Evolutionary conservation across 331 rosid species (phyloP).

Genomic region (Stylosanthes scabra): DNA sequence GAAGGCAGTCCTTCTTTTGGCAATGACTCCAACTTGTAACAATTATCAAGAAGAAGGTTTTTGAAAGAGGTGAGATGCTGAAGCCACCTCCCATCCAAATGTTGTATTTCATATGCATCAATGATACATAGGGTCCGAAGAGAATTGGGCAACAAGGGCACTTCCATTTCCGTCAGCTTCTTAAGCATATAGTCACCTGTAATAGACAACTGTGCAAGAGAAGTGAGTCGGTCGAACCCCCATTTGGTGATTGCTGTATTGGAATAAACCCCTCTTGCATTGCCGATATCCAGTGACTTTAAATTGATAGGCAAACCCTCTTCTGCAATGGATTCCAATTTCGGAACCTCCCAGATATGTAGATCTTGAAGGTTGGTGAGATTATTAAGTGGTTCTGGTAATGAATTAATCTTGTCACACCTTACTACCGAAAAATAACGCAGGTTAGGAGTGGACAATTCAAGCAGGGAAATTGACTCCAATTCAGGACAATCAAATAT

Average conservation of each 20-base stretch:
- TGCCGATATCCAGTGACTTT: background rate
- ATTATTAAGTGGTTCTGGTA: constrained; percentile 12
- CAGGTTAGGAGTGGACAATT: constrained; percentile 28
- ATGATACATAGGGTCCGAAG: accelerated
- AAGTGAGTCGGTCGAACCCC: constrained; percentile 16
- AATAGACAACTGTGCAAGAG: background rate
- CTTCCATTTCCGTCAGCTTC: background rate
- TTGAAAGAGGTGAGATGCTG: constrained; percentile 21
- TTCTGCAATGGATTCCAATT: constrained; percentile 1
- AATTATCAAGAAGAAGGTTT: accelerated
- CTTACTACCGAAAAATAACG: too few species aligned
- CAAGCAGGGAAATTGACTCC: constrained; percentile 8
- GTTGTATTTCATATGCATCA: background rate
- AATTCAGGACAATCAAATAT: background rate
- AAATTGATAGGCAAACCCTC: constrained; percentile 19
- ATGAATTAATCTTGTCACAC: background rate
- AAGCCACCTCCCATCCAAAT: constrained; percentile 15
- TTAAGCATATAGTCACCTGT: background rate
- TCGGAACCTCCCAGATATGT: background rate
- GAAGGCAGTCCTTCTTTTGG: constrained; percentile 37
- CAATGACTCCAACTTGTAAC: background rate
- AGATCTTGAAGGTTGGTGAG: background rate
- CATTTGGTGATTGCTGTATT: background rate
- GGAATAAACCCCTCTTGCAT: background rate
- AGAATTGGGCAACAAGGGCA: constrained; percentile 29